Evolutionary conservation across 2,329 filamentous ascomycete species (phyloP), one percentile per base, ranked within the genome.

Genomic region (Cladobotryum protrusum): DNA sequence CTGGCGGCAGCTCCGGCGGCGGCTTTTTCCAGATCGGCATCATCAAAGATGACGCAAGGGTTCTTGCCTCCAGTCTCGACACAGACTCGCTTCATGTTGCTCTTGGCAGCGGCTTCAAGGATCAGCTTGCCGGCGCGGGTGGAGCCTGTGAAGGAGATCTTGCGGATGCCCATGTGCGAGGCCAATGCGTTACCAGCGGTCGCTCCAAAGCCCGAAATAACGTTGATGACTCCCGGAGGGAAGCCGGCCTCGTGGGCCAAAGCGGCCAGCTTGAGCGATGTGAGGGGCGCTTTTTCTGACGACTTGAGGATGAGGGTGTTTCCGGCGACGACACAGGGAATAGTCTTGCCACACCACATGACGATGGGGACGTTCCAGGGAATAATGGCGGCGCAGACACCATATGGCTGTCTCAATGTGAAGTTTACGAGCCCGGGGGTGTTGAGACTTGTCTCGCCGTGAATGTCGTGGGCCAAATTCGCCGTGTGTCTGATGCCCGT

Each of bases 111-210:
- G 64, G 77, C 73, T 58, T 82, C 82, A 81, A 87, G 85, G 52
- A 89, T 84, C 55, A 80, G 72, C 24, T 78, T 76, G 2, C 81
- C 86, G 0, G 85, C 87, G 1, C 70, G 72, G 0, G 83, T 87
- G 13, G 79, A 84, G 37, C 86, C 86, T 0, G 86, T 89, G 58
- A 90, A 90, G 0, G 86, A 83, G 48, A 89, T 74, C 69, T 89
- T 89, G 59, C 86, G 81, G 20, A 90, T 76, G 36, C 75, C 73
- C 6, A 76, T 67, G 61, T 90, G 86, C 37, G 74, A 70, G 1
- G 80, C 82, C 6, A 89, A 72, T 0, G 85, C 82, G 4, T 81
- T 76, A 15, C 86, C 86, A 2, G 84, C 82, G 33, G 79, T 78
- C 19, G 73, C 73, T 14, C 86, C 86, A 49, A 81, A 72, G 0